These are phyloP conservation scores for Irpex sp. DNA, from an alignment of 1,284 basidiomycete species.

Conservation along the genomic window DNA sequence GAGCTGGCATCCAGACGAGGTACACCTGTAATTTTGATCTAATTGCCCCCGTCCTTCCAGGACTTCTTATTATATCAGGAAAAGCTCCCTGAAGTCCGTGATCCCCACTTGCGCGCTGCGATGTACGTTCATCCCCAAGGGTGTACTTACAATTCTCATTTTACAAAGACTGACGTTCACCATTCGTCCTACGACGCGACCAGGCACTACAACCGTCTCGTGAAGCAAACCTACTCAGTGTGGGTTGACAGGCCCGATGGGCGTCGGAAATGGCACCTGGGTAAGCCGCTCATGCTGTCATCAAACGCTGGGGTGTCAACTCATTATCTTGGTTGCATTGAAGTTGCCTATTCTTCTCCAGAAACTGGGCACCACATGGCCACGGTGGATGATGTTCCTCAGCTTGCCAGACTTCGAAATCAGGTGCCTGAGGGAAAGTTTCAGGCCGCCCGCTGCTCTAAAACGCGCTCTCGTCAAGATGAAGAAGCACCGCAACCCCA, in stretches of 20 bases:
- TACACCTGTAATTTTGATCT: neutral
- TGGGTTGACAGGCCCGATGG: conserved; percentile 59
- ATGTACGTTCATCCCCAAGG: conserved; percentile 18
- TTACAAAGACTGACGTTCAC: neutral
- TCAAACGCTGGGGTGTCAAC: neutral
- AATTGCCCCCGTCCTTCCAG: conserved; percentile 9
- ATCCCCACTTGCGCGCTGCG: conserved; percentile 19
- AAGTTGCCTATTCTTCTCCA: conserved; percentile 72
- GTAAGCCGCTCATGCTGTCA: conserved; percentile 36
- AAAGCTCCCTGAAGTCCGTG: conserved; percentile 31
- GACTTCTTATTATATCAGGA: conserved; percentile 42
- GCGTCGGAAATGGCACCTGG: conserved; percentile 75
- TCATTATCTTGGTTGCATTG: neutral
- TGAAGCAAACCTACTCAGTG: conserved; percentile 80
- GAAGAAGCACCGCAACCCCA: neutral
- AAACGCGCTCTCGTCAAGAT: conserved; percentile 21
- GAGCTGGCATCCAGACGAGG: neutral
- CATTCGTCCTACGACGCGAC: neutral
- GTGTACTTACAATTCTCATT: neutral
- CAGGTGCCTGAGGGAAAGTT: conserved; percentile 48
- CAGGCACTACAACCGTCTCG: conserved; percentile 44
- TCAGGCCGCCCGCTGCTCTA: conserved; percentile 28
- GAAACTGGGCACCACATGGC: conserved; percentile 62
- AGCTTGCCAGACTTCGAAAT: conserved; percentile 42
- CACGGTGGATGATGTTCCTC: conserved; percentile 59